phyloP scores from a whole-genome alignment of 2,329 filamentous ascomycete genomes.

The Pseudogymnoascus sp. region DNA sequence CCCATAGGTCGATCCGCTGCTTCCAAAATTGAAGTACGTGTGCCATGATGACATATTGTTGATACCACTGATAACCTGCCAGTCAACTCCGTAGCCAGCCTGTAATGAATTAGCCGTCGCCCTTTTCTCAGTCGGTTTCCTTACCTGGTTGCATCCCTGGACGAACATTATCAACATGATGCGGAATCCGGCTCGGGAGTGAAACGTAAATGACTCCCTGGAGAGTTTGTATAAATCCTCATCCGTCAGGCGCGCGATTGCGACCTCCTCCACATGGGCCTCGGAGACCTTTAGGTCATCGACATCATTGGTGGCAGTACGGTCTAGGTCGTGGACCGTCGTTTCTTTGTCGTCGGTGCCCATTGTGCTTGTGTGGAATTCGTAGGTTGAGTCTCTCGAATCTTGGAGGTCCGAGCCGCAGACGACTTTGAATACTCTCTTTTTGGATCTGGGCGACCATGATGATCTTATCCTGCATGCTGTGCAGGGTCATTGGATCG shows the following conservation, averaged over 20 bases:
- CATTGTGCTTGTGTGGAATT: neutral
- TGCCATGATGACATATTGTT: slow-evolving; percentile 39
- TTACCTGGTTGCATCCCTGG: slow-evolving; percentile 38
- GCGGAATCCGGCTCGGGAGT: slow-evolving; percentile 35
- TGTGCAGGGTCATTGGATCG: neutral
- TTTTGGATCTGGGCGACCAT: neutral
- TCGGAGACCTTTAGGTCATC: slow-evolving; percentile 28
- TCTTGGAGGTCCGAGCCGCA: neutral
- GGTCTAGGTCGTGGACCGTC: slow-evolving; percentile 8
- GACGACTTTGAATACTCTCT: neutral
- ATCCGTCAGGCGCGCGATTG: slow-evolving; percentile 38
- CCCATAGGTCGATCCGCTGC: slow-evolving; percentile 29
- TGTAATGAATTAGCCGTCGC: neutral
- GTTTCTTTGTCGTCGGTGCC: slow-evolving; percentile 4
- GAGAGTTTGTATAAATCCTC: slow-evolving; percentile 39
- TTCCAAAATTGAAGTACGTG: slow-evolving; percentile 37
- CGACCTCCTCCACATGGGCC: slow-evolving; percentile 37
- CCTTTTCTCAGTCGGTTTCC: slow-evolving; percentile 9
- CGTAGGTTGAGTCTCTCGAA: neutral
- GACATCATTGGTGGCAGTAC: slow-evolving; percentile 21
- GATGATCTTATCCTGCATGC: slow-evolving; percentile 2
- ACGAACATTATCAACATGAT: slow-evolving; percentile 38
- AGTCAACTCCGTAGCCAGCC: slow-evolving; percentile 42
- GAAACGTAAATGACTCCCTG: slow-evolving; percentile 33
- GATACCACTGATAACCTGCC: slow-evolving; percentile 42